Conservation (phyloP, 352 stramenopile genomes). For the Phytophthora agathidicida region DNA sequence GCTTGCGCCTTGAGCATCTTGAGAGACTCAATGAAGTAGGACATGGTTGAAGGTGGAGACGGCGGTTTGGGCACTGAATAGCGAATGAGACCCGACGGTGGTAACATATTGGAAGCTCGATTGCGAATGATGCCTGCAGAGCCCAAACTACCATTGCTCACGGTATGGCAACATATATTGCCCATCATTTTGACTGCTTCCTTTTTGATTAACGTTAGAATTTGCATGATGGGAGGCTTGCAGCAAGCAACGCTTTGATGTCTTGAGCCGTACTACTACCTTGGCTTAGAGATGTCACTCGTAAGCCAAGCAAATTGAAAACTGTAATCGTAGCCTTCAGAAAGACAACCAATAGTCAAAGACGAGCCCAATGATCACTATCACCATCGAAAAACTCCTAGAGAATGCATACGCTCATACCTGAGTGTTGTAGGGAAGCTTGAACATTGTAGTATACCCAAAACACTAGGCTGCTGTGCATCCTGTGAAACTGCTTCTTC, state of each 20-base stretch:
- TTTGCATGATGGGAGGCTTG: no score
- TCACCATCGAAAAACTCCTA: not conserved
- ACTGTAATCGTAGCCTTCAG: conserved; percentile 16
- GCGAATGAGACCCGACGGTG: not conserved
- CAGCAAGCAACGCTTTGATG: no score
- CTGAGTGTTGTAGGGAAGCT: not conserved
- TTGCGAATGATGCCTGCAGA: no score
- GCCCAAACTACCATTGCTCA: no score
- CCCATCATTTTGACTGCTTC: no score
- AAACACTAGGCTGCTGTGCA: conserved; percentile 39
- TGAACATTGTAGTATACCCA: conserved; percentile 46
- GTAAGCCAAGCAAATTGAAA: conserved; percentile 11
- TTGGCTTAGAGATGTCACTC: not conserved
- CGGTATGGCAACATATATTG: no score
- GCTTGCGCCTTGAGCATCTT: not conserved
- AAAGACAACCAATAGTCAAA: not conserved
- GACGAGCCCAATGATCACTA: no score
- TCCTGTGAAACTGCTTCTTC: conserved; percentile 18
- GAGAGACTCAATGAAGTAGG: not conserved
- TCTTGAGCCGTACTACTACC: no score
- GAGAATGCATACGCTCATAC: not conserved
- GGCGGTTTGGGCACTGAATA: not conserved
- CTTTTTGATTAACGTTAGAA: no score
- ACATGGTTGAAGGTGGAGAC: not conserved
- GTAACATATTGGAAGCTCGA: no score